These are phyloP conservation scores for Trypanosoma conorhini DNA, from an alignment of 208 protist genomes.

Conservation along the genomic window DNA sequence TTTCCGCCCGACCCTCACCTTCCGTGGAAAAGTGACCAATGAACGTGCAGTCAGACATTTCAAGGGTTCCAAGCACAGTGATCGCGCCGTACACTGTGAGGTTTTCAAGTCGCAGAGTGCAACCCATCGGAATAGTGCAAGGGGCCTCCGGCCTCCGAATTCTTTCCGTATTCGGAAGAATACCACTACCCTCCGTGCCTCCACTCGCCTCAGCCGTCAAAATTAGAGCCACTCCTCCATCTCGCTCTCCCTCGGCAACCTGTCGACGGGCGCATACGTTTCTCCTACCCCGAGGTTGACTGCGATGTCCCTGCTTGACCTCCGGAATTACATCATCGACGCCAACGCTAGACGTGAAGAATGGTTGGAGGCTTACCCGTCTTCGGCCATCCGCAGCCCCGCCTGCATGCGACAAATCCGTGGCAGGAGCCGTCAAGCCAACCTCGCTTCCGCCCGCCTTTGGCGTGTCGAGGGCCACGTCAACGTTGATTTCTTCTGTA, in stretches of 20 bases:
- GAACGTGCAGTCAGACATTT: conserved; percentile 58
- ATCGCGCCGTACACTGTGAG: conserved; percentile 59
- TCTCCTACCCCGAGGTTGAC: background rate
- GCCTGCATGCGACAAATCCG: background rate
- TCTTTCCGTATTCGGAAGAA: conserved; percentile 16
- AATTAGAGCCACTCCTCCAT: background rate
- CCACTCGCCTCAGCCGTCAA: background rate
- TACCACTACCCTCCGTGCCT: background rate
- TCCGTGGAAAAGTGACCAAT: conserved; percentile 53
- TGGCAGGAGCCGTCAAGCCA: background rate
- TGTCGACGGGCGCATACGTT: background rate
- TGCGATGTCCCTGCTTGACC: background rate
- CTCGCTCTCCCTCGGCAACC: background rate
- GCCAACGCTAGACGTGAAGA: background rate
- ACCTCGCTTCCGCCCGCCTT: background rate
- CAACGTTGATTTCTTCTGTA: background rate
- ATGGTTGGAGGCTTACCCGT: background rate
- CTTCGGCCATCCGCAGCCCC: background rate
- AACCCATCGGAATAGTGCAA: conserved; percentile 40
- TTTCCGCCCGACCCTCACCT: conserved; percentile 36
- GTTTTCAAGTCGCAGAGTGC: conserved; percentile 44
- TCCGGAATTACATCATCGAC: background rate
- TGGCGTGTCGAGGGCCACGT: background rate
- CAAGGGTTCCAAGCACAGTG: conserved; percentile 49
- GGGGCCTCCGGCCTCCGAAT: background rate